Evolutionary conservation across 2,329 filamentous ascomycete genomes (phyloP).

Genomic region (Penicillium sp.): DNA sequence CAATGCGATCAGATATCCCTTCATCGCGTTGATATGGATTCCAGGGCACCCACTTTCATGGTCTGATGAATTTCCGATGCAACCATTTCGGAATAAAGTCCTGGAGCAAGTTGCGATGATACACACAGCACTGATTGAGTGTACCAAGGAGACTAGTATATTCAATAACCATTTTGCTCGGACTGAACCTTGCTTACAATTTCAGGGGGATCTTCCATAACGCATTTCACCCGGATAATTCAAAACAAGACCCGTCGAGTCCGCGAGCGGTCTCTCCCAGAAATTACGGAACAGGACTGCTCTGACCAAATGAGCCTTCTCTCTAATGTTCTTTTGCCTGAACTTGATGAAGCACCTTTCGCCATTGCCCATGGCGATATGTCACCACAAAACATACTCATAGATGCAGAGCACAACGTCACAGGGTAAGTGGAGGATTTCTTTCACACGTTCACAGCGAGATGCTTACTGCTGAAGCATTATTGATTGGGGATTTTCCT

Average conservation of each 20-base stretch:
- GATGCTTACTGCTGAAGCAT: too few species aligned
- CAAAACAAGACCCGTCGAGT: constrained; percentile 5
- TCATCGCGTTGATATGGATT: constrained; percentile 6
- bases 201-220: background rate
- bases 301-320: constrained; percentile 9
- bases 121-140: constrained; percentile 5
- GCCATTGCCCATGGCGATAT: constrained; percentile 5
- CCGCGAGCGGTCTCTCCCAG: constrained; percentile 1
- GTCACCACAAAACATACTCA: constrained; percentile 2
- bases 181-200: background rate
- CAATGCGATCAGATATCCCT: constrained; percentile 2
- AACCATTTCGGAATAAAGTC: constrained; percentile 5
- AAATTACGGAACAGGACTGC: constrained; percentile 7
- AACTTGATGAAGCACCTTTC: constrained; percentile 8
- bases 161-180: too few species aligned
- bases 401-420: too few species aligned
- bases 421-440: too few species aligned
- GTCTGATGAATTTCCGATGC: constrained; percentile 3
- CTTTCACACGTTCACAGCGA: too few species aligned
- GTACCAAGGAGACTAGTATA: constrained; percentile 1
- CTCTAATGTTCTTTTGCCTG: constrained; percentile 3
- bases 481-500: too few species aligned
- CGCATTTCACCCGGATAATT: constrained; percentile 4
- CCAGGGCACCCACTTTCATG: constrained; percentile 3
- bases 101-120: constrained; percentile 2